These are phyloP conservation scores for Phytophthora chlamydospora DNA, from an alignment of 352 stramenopile species.

Conservation along the genomic window DNA sequence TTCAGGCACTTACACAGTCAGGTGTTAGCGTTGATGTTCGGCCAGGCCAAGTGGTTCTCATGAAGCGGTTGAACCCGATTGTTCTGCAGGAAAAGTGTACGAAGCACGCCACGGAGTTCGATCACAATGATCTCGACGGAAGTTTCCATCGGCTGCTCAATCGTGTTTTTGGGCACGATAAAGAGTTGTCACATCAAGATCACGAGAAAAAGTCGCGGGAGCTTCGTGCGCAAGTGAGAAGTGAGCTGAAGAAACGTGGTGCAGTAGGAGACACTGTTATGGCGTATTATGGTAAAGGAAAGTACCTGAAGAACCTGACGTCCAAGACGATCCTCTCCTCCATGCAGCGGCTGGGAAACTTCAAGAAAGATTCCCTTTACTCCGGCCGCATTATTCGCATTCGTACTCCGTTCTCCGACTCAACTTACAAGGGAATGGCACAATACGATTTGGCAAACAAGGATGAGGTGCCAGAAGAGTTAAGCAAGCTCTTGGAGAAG, in stretches of 20 bases:
- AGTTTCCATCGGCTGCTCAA: conserved; percentile 78
- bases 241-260: conserved; percentile 67
- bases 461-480: conserved; percentile 34
- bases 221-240: conserved; percentile 48
- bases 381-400: conserved; percentile 56
- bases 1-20: conserved; percentile 53
- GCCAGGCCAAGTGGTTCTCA: conserved; percentile 54
- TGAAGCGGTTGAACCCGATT: conserved; percentile 60
- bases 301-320: conserved; percentile 34
- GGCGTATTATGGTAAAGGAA: conserved; percentile 66
- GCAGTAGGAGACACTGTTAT: conserved; percentile 51
- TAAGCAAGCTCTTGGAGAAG: conserved; percentile 43
- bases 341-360: conserved; percentile 38
- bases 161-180: conserved; percentile 58
- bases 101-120: conserved; percentile 60
- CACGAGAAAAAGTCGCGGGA: conserved; percentile 50
- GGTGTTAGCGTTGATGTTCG: conserved; percentile 60
- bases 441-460: conserved; percentile 49
- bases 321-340: conserved; percentile 35
- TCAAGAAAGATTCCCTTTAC: conserved; percentile 55
- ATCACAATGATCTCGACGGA: conserved; percentile 66
- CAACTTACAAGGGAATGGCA: conserved; percentile 46
- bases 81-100: conserved; percentile 72
- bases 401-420: conserved; percentile 60
- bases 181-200: conserved; percentile 39